Conservation (phyloP, 1,139 yeast genomes). For the Torulaspora globosa region DNA sequence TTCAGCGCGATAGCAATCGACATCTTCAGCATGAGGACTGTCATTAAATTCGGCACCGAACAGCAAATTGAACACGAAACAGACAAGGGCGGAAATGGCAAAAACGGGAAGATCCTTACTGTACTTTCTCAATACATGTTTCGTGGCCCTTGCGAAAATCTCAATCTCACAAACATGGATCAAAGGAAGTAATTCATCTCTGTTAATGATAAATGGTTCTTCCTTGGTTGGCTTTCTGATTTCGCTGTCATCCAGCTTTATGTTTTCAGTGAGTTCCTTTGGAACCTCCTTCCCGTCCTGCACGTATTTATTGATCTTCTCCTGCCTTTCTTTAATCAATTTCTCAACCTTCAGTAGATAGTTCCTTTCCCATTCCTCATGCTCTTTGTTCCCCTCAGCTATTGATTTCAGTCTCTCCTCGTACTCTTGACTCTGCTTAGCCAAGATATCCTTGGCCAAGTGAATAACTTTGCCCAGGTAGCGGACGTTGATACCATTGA, state of each 20-base stretch:
- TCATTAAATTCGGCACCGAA: constrained; percentile 49
- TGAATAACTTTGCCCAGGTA: constrained; percentile 61
- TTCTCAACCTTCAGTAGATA: constrained; percentile 38
- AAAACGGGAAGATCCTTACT: constrained; percentile 50
- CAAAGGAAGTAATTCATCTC: constrained; percentile 44
- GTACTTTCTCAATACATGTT: constrained; percentile 62
- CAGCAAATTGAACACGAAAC: constrained; percentile 71
- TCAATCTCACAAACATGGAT: constrained; percentile 55
- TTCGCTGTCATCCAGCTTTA: constrained; percentile 38
- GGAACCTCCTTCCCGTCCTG: constrained; percentile 38
- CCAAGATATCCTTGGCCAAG: constrained; percentile 30
- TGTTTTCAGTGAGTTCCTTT: constrained; percentile 37
- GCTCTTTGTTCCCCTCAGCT: constrained; percentile 36
- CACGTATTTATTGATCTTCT: constrained; percentile 39
- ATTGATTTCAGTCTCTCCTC: constrained; percentile 31
- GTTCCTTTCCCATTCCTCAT: constrained; percentile 36
- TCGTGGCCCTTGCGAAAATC: constrained; percentile 72
- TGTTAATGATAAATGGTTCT: constrained; percentile 30
- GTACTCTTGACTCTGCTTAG: constrained; percentile 30
- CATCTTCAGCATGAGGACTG: constrained; percentile 43
- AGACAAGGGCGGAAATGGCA: constrained; percentile 55
- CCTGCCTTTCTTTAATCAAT: constrained; percentile 41
- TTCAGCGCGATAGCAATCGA: constrained; percentile 45
- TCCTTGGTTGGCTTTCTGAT: constrained; percentile 38
- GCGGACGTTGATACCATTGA: constrained; percentile 82